Evolutionary conservation across 331 rosid species (phyloP), one percentile per base, ranked within the genome.

Genomic region (Quercus lobata): DNA sequence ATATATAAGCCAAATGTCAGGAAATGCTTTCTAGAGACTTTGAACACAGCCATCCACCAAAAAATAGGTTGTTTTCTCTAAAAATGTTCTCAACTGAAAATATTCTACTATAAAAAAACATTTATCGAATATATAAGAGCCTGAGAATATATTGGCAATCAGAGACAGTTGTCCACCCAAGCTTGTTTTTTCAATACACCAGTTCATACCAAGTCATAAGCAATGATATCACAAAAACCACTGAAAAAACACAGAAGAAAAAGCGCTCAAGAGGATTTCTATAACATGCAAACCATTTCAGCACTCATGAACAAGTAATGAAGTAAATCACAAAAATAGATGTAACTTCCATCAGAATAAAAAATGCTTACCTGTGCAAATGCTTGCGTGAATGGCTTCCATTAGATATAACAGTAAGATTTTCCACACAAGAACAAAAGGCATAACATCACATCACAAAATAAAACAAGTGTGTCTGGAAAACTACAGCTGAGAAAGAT

Each of bases 391-490:
- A 69, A 85, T 34, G 77, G 84, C 83, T 77, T 57, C 53, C 76
- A 58, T 22, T 30, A 55, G 24, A 76, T 74, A 61, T 72, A 34
- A 73, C 49, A 76, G 57, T 86, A 83, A 87, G 82, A 88, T 44
- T 78, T 85, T 84, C 74, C 87, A 81, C 85, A 71, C 85, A 83
- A 75, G 60, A 75, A 22, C 21, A 62, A 32, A 81, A 81, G 76
- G 52, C 18, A 60, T 76, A 77, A 63, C 81, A 73, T 72, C 69
- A 70, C 71, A 80, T 65, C 37, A 41, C 78, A 62, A 72, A 78
- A 74, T 75, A 84, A 82, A 86, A 78, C 77, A 77, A 69, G 79
- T 76, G 79, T 80, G 62, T 84, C 81, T 65, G 78, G 79, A 80
- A 77, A 81, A 79, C 24, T 44, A 78, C 54, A 80, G 44, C 60